Evolutionary conservation across 306 rosid genomes (phyloP), one percentile per base, ranked within the genome.

Genomic region (Gastrolobium villosum): DNA sequence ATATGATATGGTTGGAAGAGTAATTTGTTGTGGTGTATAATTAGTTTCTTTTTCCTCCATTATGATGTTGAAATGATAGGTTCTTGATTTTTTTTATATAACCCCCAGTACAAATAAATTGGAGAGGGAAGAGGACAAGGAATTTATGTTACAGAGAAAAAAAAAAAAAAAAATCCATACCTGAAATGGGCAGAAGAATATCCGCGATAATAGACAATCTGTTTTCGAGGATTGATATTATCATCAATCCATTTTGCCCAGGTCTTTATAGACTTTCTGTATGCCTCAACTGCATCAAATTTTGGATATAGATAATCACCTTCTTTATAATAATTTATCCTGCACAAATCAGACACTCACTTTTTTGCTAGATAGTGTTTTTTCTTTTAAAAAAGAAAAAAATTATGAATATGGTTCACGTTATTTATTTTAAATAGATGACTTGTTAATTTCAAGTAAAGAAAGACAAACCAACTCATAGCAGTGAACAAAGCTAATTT

Each of bases 151-250:
- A 64, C 6, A 32, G 11, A 56, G 77, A 41, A 37, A 34, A 48
- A 15, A 60, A 35, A 15, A 60, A 35, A 54, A 71, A 48, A 63
- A 41, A 28, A 52, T 44, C 48, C 40, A 81, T 82, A 95, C 98
- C 98, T 87, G 89, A 96, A 96, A 91, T 96, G 99, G 37, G 98
- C 90, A 56, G 94, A 77, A 44, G 98, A 96, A 85, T 96, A 96
- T 53, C 99, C 99, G 8, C 99, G 95, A 72, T 96, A 93, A 86
- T 93, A 88, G 60, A 96, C 91, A 66, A 85, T 70, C 84, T 93
- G 94, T 69, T 86, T 90, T 72, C 53, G 60, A 35, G 97, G 97
- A 78, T 91, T 83, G 79, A 93, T 86, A 69, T 93, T 91, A 36
- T 46, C 20, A 53, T 93, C 97, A 14, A 96, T 82, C 99, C 97